These are phyloP conservation scores for Metschnikowia amazonensis DNA, from an alignment of 805 yeast species.

Conservation along the genomic window DNA sequence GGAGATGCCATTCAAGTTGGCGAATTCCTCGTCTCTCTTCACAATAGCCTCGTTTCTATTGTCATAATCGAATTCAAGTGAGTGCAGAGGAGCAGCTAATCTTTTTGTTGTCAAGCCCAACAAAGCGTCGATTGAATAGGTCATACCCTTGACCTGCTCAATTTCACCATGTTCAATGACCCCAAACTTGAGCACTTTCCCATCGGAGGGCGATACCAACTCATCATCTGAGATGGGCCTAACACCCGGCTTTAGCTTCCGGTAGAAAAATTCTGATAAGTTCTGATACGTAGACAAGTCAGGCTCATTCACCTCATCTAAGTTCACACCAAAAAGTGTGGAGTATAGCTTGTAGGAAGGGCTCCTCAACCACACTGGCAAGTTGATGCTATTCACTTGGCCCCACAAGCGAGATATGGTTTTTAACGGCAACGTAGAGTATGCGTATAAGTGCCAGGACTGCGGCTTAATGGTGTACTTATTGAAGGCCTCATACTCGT, in stretches of 20 bases:
- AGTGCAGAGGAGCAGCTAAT: constrained; percentile 54
- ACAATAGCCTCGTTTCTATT: constrained; percentile 40
- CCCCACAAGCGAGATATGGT: constrained; percentile 96
- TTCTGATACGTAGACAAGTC: constrained; percentile 72
- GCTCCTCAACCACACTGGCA: constrained; percentile 85
- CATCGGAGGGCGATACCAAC: constrained; percentile 90
- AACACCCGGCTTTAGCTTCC: constrained; percentile 71
- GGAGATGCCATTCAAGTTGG: constrained; percentile 69
- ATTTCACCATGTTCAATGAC: constrained; percentile 76
- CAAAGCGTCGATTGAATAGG: constrained; percentile 83
- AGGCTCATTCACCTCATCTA: constrained; percentile 84
- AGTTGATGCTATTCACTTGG: constrained; percentile 69
- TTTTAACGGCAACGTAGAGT: constrained; percentile 85
- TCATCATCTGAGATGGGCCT: constrained; percentile 69
- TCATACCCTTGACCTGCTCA: constrained; percentile 96
- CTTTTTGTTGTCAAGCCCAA: constrained; percentile 57
- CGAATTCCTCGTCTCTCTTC: constrained; percentile 66
- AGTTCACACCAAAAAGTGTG: constrained; percentile 76
- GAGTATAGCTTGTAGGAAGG: constrained; percentile 81
- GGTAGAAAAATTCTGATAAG: constrained; percentile 86
- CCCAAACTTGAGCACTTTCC: constrained; percentile 83
- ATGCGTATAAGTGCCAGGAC: constrained; percentile 87
- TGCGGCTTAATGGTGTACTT: constrained; percentile 54
- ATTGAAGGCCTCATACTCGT: constrained; percentile 26
- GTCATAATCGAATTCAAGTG: constrained; percentile 42